Base-by-base conservation (phyloP, 1,284 basidiomycete species). In the Neonothopanus nambi region DNA sequence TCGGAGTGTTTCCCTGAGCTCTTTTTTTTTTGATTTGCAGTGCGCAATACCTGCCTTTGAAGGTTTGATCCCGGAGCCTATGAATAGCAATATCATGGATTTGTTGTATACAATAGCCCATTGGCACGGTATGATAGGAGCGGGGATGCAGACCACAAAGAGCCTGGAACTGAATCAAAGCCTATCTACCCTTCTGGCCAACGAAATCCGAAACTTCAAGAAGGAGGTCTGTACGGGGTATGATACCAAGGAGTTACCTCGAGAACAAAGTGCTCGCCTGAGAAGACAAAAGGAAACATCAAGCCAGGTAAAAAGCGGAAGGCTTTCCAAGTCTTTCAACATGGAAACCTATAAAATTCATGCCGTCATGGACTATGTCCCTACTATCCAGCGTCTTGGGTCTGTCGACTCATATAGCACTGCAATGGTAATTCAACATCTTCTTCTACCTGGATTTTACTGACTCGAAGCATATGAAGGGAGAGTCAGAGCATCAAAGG, bases 401-500 rank as follows among this genome's bases (percentile, higher is more conserved):
- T 33, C 48, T 13, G 51, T 68, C 11, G 53, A 55, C 26, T 21
- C 17, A 8, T 55, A 51, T 20, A 39, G 28, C n/a, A 50, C 52
- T 11, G 39, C 44, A 37, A 24, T 33, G 15, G 53, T 55, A 51
- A 6, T 47, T 41, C 13, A 65, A 68, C 66, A 35, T 38, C n/a
- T 23, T 33, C 8, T 39, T 35, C 40, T 50, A 38, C 44, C 43
- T 35, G 23, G 53, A 18, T 3, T 53, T 3, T 36, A 18, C 39
- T 50, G 5, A 55, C 9, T 24, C 12, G 33, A 8, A 47, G 17
- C n/a, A n/a, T n/a, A n/a, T 33, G 17, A 40, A 70, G 70, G 64
- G 66, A 2, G 70, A 73, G 46, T 57, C 63, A 0, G 65, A 70
- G 37, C 71, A 73, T 44, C 55, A 61, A 0, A 50, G 54, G 1